A percentile compares a stretch with the other conserved stretches of the same genome.
Evolutionary conservation across 805 yeast species (phyloP).

Genomic region (Ogataea allantospora): DNA sequence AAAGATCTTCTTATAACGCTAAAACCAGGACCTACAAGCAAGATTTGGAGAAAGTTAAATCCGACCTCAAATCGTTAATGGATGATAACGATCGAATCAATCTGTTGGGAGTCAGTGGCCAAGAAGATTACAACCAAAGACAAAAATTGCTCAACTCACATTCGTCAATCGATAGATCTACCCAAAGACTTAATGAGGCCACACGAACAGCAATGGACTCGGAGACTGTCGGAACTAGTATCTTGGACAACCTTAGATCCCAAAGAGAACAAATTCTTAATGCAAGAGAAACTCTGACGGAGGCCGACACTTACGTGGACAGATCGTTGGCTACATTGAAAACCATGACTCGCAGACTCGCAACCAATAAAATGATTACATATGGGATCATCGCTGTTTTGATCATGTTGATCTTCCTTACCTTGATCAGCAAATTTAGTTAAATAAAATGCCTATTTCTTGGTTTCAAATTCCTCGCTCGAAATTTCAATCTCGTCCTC

Average conservation of each 20-base stretch:
- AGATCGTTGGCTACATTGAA: constrained; percentile 81
- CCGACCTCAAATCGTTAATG: constrained; percentile 49
- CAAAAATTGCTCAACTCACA: constrained; percentile 76
- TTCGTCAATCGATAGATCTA: constrained; percentile 75
- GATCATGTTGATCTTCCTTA: constrained; percentile 76
- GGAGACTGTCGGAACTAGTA: constrained; percentile 86
- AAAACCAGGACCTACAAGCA: constrained; percentile 69
- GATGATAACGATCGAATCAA: constrained; percentile 73
- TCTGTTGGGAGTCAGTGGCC: constrained; percentile 60
- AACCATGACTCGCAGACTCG: constrained; percentile 88
- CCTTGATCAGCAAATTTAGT: constrained; percentile 78
- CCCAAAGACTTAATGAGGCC: constrained; percentile 81
- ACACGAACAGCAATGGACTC: constrained; percentile 91
- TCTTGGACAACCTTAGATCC: constrained; percentile 81
- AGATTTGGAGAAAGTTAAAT: constrained; percentile 57
- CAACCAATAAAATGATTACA: constrained; percentile 86
- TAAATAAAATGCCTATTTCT: constrained; percentile 29
- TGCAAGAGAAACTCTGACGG: constrained; percentile 79
- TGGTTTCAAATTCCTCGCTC: constrained; percentile 59
- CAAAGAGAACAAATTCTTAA: constrained; percentile 91
- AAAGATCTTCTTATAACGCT: constrained; percentile 68
- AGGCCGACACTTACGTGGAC: constrained; percentile 93
- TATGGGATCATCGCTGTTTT: constrained; percentile 89
- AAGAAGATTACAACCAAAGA: constrained; percentile 61
- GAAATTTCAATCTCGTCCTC: constrained; percentile 43